Conservation (phyloP, 2,329 filamentous ascomycete species). For the Diaporthe capsici region DNA sequence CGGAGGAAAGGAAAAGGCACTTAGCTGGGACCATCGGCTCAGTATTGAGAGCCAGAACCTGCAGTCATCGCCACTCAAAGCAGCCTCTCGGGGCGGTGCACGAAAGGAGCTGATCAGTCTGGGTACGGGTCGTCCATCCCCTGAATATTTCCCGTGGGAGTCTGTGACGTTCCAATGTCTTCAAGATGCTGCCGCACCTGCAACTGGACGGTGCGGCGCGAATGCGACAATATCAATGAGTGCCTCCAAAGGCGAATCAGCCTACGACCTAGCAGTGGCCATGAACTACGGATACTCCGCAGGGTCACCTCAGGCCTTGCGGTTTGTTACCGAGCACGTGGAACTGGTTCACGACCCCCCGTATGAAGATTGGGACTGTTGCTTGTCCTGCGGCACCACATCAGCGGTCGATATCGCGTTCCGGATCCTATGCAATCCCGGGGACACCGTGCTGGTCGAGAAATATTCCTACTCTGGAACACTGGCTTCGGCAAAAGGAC, state of each 20-base stretch:
- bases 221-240: background rate
- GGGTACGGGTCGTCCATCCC: background rate
- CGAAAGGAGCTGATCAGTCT: background rate
- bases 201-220: background rate
- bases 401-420: background rate
- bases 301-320: background rate
- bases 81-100: background rate
- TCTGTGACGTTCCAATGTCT: background rate
- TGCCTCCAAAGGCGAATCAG: background rate
- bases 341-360: background rate
- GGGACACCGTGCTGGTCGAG: background rate
- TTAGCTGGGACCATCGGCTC: background rate
- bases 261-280: background rate
- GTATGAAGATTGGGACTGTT: background rate
- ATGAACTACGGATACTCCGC: background rate
- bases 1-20: background rate
- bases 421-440: background rate
- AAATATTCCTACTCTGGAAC: conserved; percentile 53
- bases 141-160: background rate
- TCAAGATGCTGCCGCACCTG: background rate
- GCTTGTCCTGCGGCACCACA: background rate
- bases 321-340: background rate
- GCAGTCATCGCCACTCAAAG: background rate
- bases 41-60: background rate
- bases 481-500: conserved; percentile 74